A percentile compares a stretch with the other conserved stretches of the same genome.
Conservation (phyloP, 2,329 filamentous ascomycete genomes). For the Penicillium italicum region DNA sequence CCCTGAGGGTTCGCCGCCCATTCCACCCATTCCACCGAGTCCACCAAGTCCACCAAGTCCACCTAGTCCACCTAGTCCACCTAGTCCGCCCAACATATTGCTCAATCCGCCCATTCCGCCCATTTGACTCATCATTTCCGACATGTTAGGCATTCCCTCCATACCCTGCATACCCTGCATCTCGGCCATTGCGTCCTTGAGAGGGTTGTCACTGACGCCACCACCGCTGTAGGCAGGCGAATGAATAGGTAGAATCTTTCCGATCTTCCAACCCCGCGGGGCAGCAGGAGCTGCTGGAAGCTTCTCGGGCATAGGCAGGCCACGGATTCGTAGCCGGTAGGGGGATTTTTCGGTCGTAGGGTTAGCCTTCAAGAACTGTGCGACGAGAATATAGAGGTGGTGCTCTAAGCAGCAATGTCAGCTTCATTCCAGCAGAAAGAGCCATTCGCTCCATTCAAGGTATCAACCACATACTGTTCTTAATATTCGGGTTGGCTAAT, state of each 20-base stretch:
- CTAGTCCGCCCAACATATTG: slow-evolving; percentile 4
- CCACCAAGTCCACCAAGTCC: slow-evolving; percentile 1
- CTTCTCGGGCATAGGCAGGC: slow-evolving; percentile 64
- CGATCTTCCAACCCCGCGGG: slow-evolving; percentile 89
- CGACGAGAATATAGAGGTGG: slow-evolving; percentile 79
- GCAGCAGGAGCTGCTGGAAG: slow-evolving; percentile 69
- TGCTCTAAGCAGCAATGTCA: slow-evolving; percentile 54
- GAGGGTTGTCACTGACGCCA: slow-evolving; percentile 87
- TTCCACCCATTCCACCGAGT: slow-evolving; percentile 44
- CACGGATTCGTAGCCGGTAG: slow-evolving; percentile 68
- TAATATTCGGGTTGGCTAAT: slow-evolving; percentile 51
- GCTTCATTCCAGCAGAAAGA: background rate
- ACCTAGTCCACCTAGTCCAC: background rate
- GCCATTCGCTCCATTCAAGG: background rate
- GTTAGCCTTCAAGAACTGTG: slow-evolving; percentile 69
- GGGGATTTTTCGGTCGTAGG: slow-evolving; percentile 72
- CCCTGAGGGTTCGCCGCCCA: slow-evolving; percentile 35
- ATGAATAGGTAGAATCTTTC: slow-evolving; percentile 76
- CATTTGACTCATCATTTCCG: slow-evolving; percentile 20
- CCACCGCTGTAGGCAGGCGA: slow-evolving; percentile 88
- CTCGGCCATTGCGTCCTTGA: slow-evolving; percentile 96
- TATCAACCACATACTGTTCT: slow-evolving; percentile 56
- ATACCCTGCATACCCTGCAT: slow-evolving; percentile 59
- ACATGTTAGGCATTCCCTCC: slow-evolving; percentile 51
- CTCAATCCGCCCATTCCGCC: slow-evolving; percentile 50